Percentiles rank a stretch among this genome's conserved stretches.
Conservation (phyloP, 2,329 filamentous ascomycete genomes). For the Clonostachys rhizophaga region DNA sequence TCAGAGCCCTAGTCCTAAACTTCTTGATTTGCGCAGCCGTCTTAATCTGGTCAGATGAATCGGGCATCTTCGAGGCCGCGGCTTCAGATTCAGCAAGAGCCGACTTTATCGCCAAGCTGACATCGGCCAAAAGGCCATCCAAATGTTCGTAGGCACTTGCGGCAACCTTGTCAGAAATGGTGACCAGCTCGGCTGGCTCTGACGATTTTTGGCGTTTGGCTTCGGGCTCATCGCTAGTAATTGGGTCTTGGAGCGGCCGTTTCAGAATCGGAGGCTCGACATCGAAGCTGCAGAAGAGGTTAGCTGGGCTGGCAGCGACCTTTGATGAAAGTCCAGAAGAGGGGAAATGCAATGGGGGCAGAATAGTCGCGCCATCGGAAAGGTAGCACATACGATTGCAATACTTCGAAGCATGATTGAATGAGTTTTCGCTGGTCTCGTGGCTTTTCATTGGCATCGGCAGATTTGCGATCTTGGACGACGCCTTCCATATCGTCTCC, state of each 20-base stretch:
- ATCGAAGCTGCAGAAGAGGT: slow-evolving; percentile 41
- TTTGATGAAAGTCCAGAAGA: neutral
- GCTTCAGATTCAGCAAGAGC: slow-evolving; percentile 41
- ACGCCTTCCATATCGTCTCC: slow-evolving; percentile 9
- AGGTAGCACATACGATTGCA: slow-evolving; percentile 25
- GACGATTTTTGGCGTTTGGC: slow-evolving; percentile 57
- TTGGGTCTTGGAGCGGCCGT: slow-evolving; percentile 39
- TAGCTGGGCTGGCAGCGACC: slow-evolving; percentile 16
- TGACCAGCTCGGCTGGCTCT: slow-evolving; percentile 24
- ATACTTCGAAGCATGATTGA: slow-evolving; percentile 27
- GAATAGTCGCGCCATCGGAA: neutral
- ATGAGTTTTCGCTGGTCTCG: slow-evolving; percentile 27
- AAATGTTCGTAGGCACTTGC: slow-evolving; percentile 52
- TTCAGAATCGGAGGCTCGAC: slow-evolving; percentile 49
- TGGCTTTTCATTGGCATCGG: neutral
- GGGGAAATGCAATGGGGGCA: slow-evolving; percentile 1
- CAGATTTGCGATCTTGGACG: slow-evolving; percentile 4
- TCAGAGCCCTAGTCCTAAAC: slow-evolving; percentile 60
- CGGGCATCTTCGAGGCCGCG: slow-evolving; percentile 17
- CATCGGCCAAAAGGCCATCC: slow-evolving; percentile 59
- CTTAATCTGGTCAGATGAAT: slow-evolving; percentile 14
- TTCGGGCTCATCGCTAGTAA: slow-evolving; percentile 44
- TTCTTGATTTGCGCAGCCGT: slow-evolving; percentile 38
- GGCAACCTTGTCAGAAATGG: slow-evolving; percentile 49
- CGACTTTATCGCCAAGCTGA: slow-evolving; percentile 41